Conservation (phyloP, 108 stramenopile species). For the Fistulifera solaris region DNA sequence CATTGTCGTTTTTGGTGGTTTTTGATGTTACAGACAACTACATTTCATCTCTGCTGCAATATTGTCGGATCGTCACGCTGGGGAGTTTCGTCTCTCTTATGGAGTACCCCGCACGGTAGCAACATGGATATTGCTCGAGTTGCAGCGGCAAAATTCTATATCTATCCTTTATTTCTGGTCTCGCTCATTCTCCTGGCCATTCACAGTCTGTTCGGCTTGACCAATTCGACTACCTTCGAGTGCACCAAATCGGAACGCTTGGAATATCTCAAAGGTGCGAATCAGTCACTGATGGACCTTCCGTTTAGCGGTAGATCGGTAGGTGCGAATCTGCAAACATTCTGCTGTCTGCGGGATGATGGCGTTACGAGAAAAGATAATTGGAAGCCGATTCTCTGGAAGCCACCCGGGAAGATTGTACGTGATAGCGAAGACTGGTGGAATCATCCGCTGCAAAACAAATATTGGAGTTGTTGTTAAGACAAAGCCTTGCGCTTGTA, state of each 20-base stretch:
- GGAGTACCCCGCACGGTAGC: conserved; percentile 6
- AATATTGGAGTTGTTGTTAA: conserved; percentile 80
- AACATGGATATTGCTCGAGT: conserved; percentile 5
- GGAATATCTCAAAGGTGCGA: conserved; percentile 56
- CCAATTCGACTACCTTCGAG: conserved; percentile 67
- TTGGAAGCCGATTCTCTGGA: conserved; percentile 62
- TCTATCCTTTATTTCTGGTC: conserved; percentile 33
- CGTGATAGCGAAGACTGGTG: conserved; percentile 78
- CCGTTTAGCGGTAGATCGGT: conserved; percentile 40
- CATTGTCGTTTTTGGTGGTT: conserved; percentile 85
- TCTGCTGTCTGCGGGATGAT: conserved; percentile 37
- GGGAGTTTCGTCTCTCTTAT: conserved; percentile 6
- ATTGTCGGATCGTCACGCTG: conserved; percentile 20
- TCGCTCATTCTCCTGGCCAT: conserved; percentile 22
- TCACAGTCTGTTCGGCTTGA: conserved; percentile 36
- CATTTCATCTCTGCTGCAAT: conserved; percentile 25
- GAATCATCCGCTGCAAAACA: conserved; percentile 75
- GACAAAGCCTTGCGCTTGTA: too few species aligned
- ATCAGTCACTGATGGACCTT: conserved; percentile 32
- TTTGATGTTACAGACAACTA: conserved; percentile 36
- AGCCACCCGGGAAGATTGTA: conserved; percentile 36
- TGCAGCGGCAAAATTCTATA: conserved; percentile 29
- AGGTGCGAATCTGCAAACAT: conserved; percentile 28
- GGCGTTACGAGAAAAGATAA: neutral
- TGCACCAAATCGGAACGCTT: conserved; percentile 29